Evolutionary conservation across 2,329 filamentous ascomycete genomes (phyloP).

Genomic region (Ascosphaera apis): DNA sequence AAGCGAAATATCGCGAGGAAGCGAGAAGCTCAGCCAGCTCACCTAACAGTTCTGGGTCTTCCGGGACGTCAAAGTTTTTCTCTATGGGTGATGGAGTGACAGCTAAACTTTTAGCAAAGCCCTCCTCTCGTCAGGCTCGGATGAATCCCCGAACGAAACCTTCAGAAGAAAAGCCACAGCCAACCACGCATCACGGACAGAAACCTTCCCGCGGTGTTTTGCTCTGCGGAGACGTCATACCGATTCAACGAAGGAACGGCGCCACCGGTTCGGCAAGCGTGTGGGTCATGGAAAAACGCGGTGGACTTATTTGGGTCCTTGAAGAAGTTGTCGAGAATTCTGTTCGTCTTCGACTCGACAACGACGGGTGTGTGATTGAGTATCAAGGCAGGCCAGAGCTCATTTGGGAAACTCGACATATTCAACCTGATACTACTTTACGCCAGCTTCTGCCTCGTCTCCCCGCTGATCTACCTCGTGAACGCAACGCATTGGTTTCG

Average conservation of each 20-base stretch:
- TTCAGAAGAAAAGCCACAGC: slow-evolving; percentile 26
- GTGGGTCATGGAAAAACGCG: slow-evolving; percentile 95
- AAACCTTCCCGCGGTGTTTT: slow-evolving; percentile 71
- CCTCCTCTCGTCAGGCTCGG: slow-evolving; percentile 36
- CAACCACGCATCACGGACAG: slow-evolving; percentile 41
- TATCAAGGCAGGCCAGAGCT: slow-evolving; percentile 54
- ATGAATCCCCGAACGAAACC: slow-evolving; percentile 20
- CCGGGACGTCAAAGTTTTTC: slow-evolving; percentile 17
- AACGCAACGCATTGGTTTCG: no score
- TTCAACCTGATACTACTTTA: slow-evolving; percentile 48
- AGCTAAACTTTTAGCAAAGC: slow-evolving; percentile 68
- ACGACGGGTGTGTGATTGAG: slow-evolving; percentile 48
- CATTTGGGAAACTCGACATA: slow-evolving; percentile 59
- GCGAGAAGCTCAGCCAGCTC: slow-evolving; percentile 17
- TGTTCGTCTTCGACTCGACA: slow-evolving; percentile 51
- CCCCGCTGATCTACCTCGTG: slow-evolving; percentile 65
- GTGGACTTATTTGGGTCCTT: slow-evolving; percentile 87
- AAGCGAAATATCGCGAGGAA: slow-evolving; percentile 15
- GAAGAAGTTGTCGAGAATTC: slow-evolving; percentile 96
- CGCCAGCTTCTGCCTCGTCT: slow-evolving; percentile 60
- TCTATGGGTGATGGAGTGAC: slow-evolving; percentile 68
- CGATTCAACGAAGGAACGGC: slow-evolving; percentile 89
- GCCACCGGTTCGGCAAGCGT: slow-evolving; percentile 77
- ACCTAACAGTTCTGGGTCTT: no score
- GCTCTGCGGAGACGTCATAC: slow-evolving; percentile 91